Evolutionary conservation across 345 rosid species (phyloP).

Genomic region (Boechera divaricarpa): DNA sequence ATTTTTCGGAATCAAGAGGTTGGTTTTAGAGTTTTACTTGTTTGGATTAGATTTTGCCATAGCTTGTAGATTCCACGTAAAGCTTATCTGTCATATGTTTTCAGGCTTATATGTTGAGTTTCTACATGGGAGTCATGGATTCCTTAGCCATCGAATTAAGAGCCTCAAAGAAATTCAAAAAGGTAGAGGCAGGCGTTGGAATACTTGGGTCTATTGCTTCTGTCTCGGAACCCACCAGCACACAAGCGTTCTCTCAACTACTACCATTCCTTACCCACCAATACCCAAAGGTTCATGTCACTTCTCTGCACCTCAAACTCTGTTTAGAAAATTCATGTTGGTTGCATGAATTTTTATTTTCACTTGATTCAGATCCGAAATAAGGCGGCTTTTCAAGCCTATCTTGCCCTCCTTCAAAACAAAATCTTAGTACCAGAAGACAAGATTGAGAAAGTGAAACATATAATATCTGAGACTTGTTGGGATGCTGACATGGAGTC

Average conservation of each 20-base stretch:
- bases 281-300: slow-evolving; percentile 74
- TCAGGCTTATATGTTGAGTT: slow-evolving; percentile 59
- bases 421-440: slow-evolving; percentile 61
- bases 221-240: slow-evolving; percentile 54
- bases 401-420: slow-evolving; percentile 68
- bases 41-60: slow-evolving; percentile 1
- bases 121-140: slow-evolving; percentile 69
- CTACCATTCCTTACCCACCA: slow-evolving; percentile 70
- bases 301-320: slow-evolving; percentile 12
- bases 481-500: slow-evolving; percentile 78
- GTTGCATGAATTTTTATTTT: not conserved
- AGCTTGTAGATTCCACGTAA: not conserved
- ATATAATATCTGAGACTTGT: slow-evolving; percentile 65
- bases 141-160: slow-evolving; percentile 72
- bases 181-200: slow-evolving; percentile 73
- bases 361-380: slow-evolving; percentile 67
- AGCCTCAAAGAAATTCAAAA: slow-evolving; percentile 72
- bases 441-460: slow-evolving; percentile 60
- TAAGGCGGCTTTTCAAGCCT: slow-evolving; percentile 69
- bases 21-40: slow-evolving; percentile 41
- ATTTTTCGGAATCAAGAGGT: slow-evolving; percentile 78
- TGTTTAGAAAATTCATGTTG: slow-evolving; percentile 9
- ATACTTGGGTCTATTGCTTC: slow-evolving; percentile 80
- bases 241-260: slow-evolving; percentile 67
- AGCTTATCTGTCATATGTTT: slow-evolving; percentile 27